Evolutionary conservation across 2,329 filamentous ascomycete species (phyloP).

Genomic region (Alternaria gansuensis): DNA sequence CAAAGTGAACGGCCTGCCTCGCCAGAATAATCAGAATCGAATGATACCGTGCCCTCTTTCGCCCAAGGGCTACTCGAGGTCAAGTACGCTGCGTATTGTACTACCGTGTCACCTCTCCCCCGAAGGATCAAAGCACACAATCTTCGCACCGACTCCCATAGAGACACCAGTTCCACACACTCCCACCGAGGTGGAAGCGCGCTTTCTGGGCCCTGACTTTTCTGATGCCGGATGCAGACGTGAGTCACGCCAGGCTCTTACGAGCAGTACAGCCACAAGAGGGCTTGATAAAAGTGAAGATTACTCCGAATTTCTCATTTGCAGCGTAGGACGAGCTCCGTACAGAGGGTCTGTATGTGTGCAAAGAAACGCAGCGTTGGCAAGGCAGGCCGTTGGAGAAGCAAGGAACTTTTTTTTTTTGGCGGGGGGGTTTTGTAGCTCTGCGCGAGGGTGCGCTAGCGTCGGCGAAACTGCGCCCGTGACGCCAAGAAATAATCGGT

Average conservation of each 20-base stretch:
- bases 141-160: slow-evolving; percentile 96
- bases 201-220: slow-evolving; percentile 71
- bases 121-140: slow-evolving; percentile 71
- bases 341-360: slow-evolving; percentile 70
- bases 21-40: slow-evolving; percentile 94
- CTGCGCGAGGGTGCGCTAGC: slow-evolving; percentile 29
- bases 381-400: slow-evolving; percentile 78
- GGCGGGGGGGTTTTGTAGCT: slow-evolving; percentile 48
- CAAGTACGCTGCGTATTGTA: slow-evolving; percentile 90
- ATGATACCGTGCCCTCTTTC: slow-evolving; percentile 67
- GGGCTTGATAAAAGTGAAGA: slow-evolving; percentile 72
- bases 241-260: slow-evolving; percentile 85
- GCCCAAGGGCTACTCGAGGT: slow-evolving; percentile 51
- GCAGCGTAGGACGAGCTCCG: slow-evolving; percentile 59
- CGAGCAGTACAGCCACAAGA: slow-evolving; percentile 70
- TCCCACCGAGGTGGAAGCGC: slow-evolving; percentile 33
- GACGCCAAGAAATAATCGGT: slow-evolving; percentile 63
- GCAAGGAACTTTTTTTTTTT: slow-evolving; percentile 49
- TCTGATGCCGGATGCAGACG: slow-evolving; percentile 92
- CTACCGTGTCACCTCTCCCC: slow-evolving; percentile 75
- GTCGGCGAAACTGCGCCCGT: slow-evolving; percentile 22
- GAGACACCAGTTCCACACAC: slow-evolving; percentile 58
- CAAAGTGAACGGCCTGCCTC: slow-evolving; percentile 75
- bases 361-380: slow-evolving; percentile 97
- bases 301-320: slow-evolving; percentile 99